Conservation (phyloP, 805 yeast genomes). For the Candida parachauliodes region DNA sequence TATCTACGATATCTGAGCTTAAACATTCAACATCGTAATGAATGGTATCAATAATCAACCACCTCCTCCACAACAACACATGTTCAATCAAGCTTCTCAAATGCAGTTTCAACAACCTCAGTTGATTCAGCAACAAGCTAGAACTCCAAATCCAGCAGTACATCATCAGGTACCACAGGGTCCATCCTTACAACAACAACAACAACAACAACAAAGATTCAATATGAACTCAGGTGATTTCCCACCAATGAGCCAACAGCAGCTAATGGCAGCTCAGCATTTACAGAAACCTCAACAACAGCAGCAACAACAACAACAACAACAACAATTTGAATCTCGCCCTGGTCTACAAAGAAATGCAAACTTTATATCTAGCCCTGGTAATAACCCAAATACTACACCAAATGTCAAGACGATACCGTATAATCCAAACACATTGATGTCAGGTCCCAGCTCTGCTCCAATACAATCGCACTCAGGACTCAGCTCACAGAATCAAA, state of each 20-base stretch:
- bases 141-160: not conserved
- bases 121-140: constrained; percentile 1
- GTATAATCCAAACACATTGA: constrained; percentile 11
- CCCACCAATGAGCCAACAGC: too few species aligned
- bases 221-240: constrained; percentile 1
- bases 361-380: constrained; percentile 6
- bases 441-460: constrained; percentile 6
- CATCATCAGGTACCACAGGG: constrained; percentile 4
- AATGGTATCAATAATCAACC: constrained; percentile 11
- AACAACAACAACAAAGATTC: constrained; percentile 4
- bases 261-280: not conserved
- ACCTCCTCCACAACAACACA: constrained; percentile 19
- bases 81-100: constrained; percentile 14
- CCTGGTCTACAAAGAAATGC: constrained; percentile 7
- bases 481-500: constrained; percentile 21
- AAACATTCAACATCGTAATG: constrained; percentile 1
- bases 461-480: constrained; percentile 2
- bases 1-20: constrained; percentile 1
- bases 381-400: not conserved
- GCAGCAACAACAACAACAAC: constrained; percentile 6
- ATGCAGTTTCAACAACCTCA: constrained; percentile 1
- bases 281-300: constrained; percentile 5
- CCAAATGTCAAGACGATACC: constrained; percentile 1
- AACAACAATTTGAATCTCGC: constrained; percentile 5
- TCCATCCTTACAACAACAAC: constrained; percentile 7